phyloP scores from a whole-genome alignment of 1,284 basidiomycete species.

The Amylostereum areolatum region DNA sequence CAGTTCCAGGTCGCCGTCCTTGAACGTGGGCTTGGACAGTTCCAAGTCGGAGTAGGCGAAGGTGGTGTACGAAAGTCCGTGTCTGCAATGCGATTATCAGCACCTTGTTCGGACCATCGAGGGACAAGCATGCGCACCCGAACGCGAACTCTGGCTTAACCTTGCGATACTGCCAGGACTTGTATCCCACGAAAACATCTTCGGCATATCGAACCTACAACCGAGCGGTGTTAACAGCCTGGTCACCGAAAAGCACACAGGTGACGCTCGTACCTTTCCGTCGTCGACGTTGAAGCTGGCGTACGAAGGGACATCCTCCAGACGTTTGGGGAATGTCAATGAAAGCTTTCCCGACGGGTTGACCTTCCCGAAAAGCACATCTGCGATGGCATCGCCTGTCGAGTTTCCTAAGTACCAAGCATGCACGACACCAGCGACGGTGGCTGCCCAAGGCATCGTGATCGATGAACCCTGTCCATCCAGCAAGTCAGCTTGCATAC shows the following conservation, averaged over 20 bases:
- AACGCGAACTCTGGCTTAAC: slow-evolving; percentile 64
- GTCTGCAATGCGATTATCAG: slow-evolving; percentile 26
- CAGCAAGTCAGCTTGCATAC: slow-evolving; percentile 5
- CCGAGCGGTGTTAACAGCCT: too few relatives aligned
- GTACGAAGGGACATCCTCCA: slow-evolving; percentile 63
- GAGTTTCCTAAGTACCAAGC: slow-evolving; percentile 76
- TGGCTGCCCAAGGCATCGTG: slow-evolving; percentile 59
- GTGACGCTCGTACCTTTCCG: slow-evolving; percentile 59
- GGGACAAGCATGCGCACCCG: slow-evolving; percentile 34
- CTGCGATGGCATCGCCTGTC: slow-evolving; percentile 67
- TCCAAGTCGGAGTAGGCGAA: slow-evolving; percentile 50
- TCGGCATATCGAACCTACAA: slow-evolving; percentile 30
- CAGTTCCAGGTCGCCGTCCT: slow-evolving; percentile 26
- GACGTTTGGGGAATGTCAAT: slow-evolving; percentile 56
- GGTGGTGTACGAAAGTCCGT: slow-evolving; percentile 69
- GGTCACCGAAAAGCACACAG: too few relatives aligned
- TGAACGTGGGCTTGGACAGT: slow-evolving; percentile 23
- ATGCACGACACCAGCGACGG: slow-evolving; percentile 49
- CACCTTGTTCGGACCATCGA: slow-evolving; percentile 1
- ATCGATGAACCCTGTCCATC: slow-evolving; percentile 52
- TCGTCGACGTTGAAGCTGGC: slow-evolving; percentile 56
- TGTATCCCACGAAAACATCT: slow-evolving; percentile 70
- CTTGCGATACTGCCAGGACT: slow-evolving; percentile 53
- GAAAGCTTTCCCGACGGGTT: slow-evolving; percentile 71
- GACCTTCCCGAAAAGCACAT: slow-evolving; percentile 66